phyloP scores from a whole-genome alignment of 805 yeast species.

The Ogataea wickerhamii region DNA sequence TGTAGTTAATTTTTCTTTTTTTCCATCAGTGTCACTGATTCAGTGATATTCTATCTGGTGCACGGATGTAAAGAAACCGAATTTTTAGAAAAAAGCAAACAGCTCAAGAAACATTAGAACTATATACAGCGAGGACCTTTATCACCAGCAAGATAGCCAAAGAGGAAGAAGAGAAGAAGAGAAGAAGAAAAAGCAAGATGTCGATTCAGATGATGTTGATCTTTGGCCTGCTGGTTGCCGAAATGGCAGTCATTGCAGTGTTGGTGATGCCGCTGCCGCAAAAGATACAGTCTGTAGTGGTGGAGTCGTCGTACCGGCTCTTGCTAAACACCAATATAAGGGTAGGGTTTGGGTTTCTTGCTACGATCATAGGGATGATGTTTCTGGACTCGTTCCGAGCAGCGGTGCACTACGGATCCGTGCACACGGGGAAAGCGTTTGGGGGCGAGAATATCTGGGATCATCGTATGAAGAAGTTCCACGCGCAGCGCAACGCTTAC shows the following conservation, averaged over 20 bases:
- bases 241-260: slow-evolving; percentile 41
- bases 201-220: slow-evolving; percentile 31
- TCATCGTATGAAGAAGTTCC: slow-evolving; percentile 45
- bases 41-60: too few species aligned
- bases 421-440: slow-evolving; percentile 9
- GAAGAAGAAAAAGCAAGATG: too few species aligned
- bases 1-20: too few species aligned
- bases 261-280: slow-evolving; percentile 50
- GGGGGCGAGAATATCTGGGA: slow-evolving; percentile 24
- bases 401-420: slow-evolving; percentile 13
- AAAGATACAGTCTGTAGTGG: slow-evolving; percentile 36
- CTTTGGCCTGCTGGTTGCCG: slow-evolving; percentile 41
- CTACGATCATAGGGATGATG: slow-evolving; percentile 39
- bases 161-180: too few species aligned
- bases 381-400: slow-evolving; percentile 43
- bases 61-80: too few species aligned
- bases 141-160: too few species aligned
- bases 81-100: too few species aligned
- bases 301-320: slow-evolving; percentile 30
- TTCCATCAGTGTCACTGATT: too few species aligned
- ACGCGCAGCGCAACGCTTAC: slow-evolving; percentile 56
- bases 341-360: slow-evolving; percentile 40
- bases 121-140: too few species aligned
- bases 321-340: slow-evolving; percentile 36
- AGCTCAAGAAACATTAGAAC: too few species aligned